Evolutionary conservation across 2,329 filamentous ascomycete genomes (phyloP).

Genomic region (Neoscytalidium dimidiatum): DNA sequence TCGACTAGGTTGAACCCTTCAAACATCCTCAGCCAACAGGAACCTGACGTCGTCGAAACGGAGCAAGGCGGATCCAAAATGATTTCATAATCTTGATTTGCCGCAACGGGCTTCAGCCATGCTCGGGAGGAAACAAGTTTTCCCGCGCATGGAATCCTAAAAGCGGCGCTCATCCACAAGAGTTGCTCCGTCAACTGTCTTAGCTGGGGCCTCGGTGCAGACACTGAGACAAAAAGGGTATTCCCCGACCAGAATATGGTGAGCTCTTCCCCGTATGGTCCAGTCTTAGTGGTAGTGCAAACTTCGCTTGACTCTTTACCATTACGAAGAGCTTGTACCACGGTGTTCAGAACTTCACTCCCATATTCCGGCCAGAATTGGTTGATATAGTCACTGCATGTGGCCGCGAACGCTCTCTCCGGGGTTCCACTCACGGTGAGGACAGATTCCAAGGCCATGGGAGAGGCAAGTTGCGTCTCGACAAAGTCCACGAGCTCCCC

Average conservation of each 20-base stretch:
- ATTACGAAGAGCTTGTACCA: not conserved
- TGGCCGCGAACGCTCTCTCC: not conserved
- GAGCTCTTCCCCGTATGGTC: too few species aligned
- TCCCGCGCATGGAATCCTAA: not conserved
- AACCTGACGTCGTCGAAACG: not conserved
- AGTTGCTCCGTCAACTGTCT: not conserved
- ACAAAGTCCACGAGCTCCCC: not conserved
- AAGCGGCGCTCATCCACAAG: not conserved
- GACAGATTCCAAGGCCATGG: not conserved
- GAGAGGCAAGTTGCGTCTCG: not conserved
- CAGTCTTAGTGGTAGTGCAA: not conserved
- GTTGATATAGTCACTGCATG: not conserved
- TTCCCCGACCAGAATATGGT: too few species aligned
- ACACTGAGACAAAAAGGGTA: not conserved
- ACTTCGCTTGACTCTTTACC: not conserved
- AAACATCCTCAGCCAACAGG: not conserved
- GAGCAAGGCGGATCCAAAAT: not conserved
- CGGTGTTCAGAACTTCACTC: not conserved
- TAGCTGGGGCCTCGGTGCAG: not conserved
- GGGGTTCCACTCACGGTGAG: not conserved
- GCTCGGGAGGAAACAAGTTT: not conserved
- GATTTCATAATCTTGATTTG: not conserved
- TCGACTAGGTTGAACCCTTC: not conserved
- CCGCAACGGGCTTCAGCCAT: not conserved
- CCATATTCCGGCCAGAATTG: not conserved